Evolutionary conservation across 768 basidiomycete genomes (phyloP).

Genomic region (Tylopilus intermedius): DNA sequence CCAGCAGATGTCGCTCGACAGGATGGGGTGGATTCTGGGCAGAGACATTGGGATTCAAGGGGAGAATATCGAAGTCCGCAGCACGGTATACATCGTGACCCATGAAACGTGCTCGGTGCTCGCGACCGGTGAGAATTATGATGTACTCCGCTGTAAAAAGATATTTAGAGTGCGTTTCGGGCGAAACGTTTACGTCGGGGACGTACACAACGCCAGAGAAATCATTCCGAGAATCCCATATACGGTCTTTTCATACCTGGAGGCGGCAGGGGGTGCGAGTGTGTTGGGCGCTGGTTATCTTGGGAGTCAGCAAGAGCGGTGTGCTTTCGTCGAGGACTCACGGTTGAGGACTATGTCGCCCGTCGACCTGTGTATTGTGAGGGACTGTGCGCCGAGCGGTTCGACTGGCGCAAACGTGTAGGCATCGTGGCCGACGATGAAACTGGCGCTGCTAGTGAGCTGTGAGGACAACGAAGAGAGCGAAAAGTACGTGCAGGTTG

Average conservation of each 20-base stretch:
- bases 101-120: slow-evolving; percentile 72
- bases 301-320: not conserved
- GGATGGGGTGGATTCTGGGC: slow-evolving; percentile 69
- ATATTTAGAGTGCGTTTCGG: not conserved
- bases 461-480: not conserved
- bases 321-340: slow-evolving; percentile 30
- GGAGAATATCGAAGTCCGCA: slow-evolving; percentile 87
- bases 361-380: slow-evolving; percentile 69
- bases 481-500: slow-evolving; percentile 48
- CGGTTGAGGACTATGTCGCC: slow-evolving; percentile 71
- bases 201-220: slow-evolving; percentile 69
- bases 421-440: slow-evolving; percentile 64
- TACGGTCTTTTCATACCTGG: slow-evolving; percentile 58
- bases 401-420: slow-evolving; percentile 75
- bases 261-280: slow-evolving; percentile 48
- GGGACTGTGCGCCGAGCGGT: slow-evolving; percentile 53
- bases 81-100: slow-evolving; percentile 86
- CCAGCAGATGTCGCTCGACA: slow-evolving; percentile 82
- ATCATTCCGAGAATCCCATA: slow-evolving; percentile 76
- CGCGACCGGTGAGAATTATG: slow-evolving; percentile 80
- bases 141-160: slow-evolving; percentile 78
- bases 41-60: slow-evolving; percentile 69
- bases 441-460: slow-evolving; percentile 36
- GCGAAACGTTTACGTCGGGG: not conserved
- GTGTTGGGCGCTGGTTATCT: slow-evolving; percentile 45